Percentiles rank a stretch among this genome's conserved stretches.
phyloP scores from a whole-genome alignment of 164 flowering plant species.

The Sedum album region DNA sequence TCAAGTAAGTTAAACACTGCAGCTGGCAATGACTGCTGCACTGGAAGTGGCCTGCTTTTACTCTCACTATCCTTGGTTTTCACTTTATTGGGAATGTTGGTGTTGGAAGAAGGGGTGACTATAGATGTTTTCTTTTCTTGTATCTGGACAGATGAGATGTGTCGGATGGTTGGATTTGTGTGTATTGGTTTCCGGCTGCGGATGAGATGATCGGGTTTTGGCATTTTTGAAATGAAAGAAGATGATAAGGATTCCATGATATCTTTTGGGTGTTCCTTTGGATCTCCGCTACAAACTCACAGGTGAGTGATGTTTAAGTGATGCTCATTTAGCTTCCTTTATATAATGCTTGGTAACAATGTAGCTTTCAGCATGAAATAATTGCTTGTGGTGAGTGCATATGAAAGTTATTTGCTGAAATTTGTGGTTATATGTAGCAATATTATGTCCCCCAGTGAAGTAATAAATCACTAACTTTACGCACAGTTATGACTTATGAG shows the following conservation, averaged over 20 bases:
- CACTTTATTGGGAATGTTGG: background rate
- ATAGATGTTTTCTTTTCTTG: background rate
- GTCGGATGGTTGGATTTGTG: background rate
- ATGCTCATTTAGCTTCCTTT: background rate
- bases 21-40: background rate
- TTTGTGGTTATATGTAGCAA: background rate
- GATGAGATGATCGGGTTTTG: background rate
- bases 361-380: background rate
- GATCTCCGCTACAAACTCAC: background rate
- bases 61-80: background rate
- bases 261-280: background rate
- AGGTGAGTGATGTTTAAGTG: background rate
- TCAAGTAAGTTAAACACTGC: constrained; percentile 5
- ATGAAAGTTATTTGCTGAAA: background rate
- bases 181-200: background rate
- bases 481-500: background rate
- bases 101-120: background rate
- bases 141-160: background rate
- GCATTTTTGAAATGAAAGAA: constrained; percentile 1
- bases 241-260: constrained; percentile 1
- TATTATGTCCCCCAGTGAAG: background rate
- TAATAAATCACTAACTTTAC: no score
- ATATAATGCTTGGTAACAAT: background rate
- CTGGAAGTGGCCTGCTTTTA: background rate
- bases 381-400: background rate